Conservation (phyloP, 345 rosid species). For the Citrus cavaleriei region DNA sequence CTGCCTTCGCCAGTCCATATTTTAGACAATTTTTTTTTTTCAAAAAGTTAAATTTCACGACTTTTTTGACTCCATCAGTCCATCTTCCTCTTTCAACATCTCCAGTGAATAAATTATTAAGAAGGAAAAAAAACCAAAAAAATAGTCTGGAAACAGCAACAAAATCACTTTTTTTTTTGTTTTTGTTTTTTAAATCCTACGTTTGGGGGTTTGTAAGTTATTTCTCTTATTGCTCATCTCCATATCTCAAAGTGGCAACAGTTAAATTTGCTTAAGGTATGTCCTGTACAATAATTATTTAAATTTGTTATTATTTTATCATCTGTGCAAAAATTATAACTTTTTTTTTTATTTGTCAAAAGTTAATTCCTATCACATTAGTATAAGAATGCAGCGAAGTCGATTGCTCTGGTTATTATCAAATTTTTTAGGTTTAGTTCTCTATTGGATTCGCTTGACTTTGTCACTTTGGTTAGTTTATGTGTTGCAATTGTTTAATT, state of each 20-base stretch:
- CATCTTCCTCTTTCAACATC: background rate
- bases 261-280: constrained; percentile 2
- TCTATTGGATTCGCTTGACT: constrained; percentile 8
- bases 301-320: background rate
- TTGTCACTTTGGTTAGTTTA: background rate
- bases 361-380: background rate
- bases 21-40: background rate
- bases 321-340: background rate
- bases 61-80: background rate
- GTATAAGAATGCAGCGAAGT: background rate
- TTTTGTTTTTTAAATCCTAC: background rate
- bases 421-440: background rate
- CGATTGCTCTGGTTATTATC: background rate
- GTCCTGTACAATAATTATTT: background rate
- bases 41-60: background rate
- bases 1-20: background rate
- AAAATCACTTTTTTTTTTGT: background rate
- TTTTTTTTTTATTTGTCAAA: background rate
- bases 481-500: background rate
- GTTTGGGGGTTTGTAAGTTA: background rate
- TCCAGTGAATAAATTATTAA: background rate
- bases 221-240: background rate
- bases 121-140: background rate
- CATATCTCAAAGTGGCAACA: background rate
- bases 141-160: background rate